Conservation (phyloP, 148 eudicot genomes). For the Rheum nobile region DNA sequence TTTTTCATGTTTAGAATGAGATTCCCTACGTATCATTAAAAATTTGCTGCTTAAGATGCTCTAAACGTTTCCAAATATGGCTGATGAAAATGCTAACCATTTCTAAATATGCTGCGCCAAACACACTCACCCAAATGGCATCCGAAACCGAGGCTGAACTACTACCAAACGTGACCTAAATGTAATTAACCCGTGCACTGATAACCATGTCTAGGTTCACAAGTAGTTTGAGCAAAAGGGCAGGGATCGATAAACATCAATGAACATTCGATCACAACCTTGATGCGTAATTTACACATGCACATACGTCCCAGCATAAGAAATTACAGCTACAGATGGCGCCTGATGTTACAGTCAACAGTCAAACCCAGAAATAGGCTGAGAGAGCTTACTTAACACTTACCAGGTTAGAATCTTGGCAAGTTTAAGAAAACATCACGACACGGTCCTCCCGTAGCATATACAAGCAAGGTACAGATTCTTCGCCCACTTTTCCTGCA, state of each 20-base stretch:
- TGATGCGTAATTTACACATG: not conserved
- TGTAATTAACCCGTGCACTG: not conserved
- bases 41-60: no score
- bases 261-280: not conserved
- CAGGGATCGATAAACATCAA: not conserved
- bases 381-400: not conserved
- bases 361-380: not conserved
- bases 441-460: conserved; percentile 75
- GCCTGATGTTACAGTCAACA: not conserved
- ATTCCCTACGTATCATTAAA: no score
- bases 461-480: conserved; percentile 67
- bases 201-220: not conserved
- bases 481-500: conserved; percentile 91
- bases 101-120: no score
- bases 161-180: not conserved
- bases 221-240: not conserved
- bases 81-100: no score
- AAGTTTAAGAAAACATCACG: conserved; percentile 19
- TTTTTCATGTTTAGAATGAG: no score
- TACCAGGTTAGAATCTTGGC: not conserved
- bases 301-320: not conserved
- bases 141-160: not conserved
- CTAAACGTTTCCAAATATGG: no score
- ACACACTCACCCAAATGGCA: not conserved
- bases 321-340: not conserved